Base-by-base conservation (phyloP, 306 rosid species). In the Quercus alba region DNA sequence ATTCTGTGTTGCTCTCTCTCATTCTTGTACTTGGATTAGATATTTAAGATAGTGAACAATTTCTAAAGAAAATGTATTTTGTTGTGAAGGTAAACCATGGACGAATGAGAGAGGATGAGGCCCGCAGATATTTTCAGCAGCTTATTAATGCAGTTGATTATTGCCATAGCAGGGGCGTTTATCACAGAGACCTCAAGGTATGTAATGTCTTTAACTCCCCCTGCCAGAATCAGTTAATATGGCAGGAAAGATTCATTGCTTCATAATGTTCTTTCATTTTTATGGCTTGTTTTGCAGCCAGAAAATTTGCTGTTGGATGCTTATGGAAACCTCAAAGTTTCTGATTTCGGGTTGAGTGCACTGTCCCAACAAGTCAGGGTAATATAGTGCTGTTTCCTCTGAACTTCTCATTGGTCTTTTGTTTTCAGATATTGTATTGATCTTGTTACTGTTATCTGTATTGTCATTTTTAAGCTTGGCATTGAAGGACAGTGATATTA, bases 131-230 rank as follows among this genome's bases (percentile, higher is more conserved):
- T 89, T 95, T 95, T 84, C 98, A 95, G 85, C 99, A 95, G 82
- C 99, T 95, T 85, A 90, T 95, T 81, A 93, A 95, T 80, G 96
- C 93, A 23, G 96, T 95, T 81, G 98, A 95, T 90, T 95, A 93
- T 88, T 95, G 99, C 85, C 99, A 95, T 83, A 95, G 99, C 88
- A 91, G 99, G 81, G 99, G 99, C 70, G 99, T 95, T 55, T 95
- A 81, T 80, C 99, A 95, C 80, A 86, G 99, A 83, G 99, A 95
- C 76, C 90, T 95, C 58, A 95, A 95, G 98, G 99, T 90, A 84
- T 81, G 67, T 31, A 74, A 59, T 31, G 64, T 46, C 35, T 79
- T 76, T 23, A 54, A 28, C 64, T 28, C 20, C n/a, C 61, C 41
- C 28, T 33, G 6, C 23, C 3, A 26, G 14, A 13, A 14, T 35